Evolutionary conservation across 768 basidiomycete species (phyloP), one percentile per base, ranked within the genome.

Genomic region (Coprinellus aureogranulatus): DNA sequence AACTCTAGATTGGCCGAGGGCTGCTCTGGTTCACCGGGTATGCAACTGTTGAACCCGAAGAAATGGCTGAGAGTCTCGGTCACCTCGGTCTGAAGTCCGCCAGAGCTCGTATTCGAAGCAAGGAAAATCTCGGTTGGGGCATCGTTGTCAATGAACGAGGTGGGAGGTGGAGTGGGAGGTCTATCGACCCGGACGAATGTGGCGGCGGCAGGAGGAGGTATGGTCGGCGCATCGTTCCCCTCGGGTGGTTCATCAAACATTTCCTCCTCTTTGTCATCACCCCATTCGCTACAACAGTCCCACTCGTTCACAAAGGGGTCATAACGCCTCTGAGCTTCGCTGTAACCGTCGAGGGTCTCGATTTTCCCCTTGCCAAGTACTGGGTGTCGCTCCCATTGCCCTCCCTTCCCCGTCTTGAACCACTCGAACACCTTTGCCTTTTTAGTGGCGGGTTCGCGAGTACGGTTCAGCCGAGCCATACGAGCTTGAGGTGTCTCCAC

Each of bases 251-350:
- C 41, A 5, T 22, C 41, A 18, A 6, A 34, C 34, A 6, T 6
- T 16, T 45, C 18, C 14, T 50, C 47, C 4, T n/a, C 3, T 4
- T 46, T 10, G 11, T 58, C 57, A 16, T 14, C 16, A 10, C 51
- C 50, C 26, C 28, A 42, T 11, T 51, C 37, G 4, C 16, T n/a
- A 27, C 57, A 58, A 31, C 50, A 53, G 26, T 53, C 20, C 57
- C 57, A 58, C 23, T 58, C 57, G 37, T 58, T 58, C 12, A 26
- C 44, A 26, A 37, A 45, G 2, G 57, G 20, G 37, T 58, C 57
- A n/a, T 58, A 58, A 9, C 23, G 40, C 18, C 25, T 44, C 41
- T 58, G 49, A 5, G 5, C 2, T 4, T 31, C 18, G 11, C 47
- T 16, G n/a, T 49, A 40, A 14, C 40, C 11, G 23, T 25, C 37